A percentile compares a stretch with the other conserved stretches of the same genome.
phyloP scores from a whole-genome alignment of 805 yeast genomes.

The Tetrapisispora phaffii region DNA sequence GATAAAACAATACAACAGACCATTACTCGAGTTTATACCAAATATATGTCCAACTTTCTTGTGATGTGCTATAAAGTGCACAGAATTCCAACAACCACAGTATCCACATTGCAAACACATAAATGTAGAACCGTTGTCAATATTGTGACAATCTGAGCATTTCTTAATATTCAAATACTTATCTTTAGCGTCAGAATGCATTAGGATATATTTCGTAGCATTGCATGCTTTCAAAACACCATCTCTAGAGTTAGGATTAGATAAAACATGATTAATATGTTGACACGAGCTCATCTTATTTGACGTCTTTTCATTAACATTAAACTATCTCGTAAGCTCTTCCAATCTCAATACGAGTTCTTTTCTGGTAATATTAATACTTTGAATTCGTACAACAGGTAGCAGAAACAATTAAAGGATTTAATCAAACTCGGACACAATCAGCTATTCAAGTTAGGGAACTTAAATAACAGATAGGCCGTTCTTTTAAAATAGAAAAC shows the following conservation, averaged over 20 bases:
- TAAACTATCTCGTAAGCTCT: no score
- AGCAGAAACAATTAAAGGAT: no score
- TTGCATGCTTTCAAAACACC: slow-evolving; percentile 22
- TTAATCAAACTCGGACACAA: neutral
- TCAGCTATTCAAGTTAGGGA: neutral
- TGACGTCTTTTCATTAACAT: no score
- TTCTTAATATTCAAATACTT: slow-evolving; percentile 17
- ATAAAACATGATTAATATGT: slow-evolving; percentile 26
- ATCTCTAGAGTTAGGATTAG: slow-evolving; percentile 23
- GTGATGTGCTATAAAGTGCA: slow-evolving; percentile 41
- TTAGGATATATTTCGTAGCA: slow-evolving; percentile 19
- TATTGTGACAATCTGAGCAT: slow-evolving; percentile 24
- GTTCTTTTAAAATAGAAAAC: no score
- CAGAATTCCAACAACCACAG: slow-evolving; percentile 53
- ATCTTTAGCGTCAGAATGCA: slow-evolving; percentile 14
- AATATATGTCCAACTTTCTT: slow-evolving; percentile 41
- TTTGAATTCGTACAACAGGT: no score
- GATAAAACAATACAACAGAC: slow-evolving; percentile 66
- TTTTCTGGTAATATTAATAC: neutral
- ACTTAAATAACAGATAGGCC: no score
- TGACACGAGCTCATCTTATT: slow-evolving; percentile 25
- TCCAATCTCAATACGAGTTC: no score
- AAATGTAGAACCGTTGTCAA: slow-evolving; percentile 31
- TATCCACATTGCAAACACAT: slow-evolving; percentile 73
- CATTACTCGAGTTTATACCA: slow-evolving; percentile 60